phyloP scores from a whole-genome alignment of 768 basidiomycete species.

The Tulasnella sp. region DNA sequence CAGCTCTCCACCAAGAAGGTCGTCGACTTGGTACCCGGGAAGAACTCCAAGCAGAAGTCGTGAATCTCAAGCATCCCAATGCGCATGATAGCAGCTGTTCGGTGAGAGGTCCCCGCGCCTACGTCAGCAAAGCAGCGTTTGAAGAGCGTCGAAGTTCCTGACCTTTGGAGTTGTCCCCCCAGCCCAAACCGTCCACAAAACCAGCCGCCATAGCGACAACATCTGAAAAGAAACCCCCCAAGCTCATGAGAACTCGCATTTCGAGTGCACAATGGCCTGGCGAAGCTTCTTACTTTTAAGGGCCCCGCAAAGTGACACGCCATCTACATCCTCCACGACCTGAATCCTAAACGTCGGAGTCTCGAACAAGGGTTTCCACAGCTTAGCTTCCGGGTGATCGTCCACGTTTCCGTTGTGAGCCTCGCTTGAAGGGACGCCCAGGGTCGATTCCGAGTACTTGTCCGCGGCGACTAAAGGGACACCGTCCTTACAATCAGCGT shows the following conservation, averaged over 20 bases:
- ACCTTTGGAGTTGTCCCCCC: conserved; percentile 33
- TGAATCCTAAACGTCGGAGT: conserved; percentile 30
- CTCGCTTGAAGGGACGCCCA: conserved; percentile 23
- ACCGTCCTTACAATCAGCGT: background rate
- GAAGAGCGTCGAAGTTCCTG: background rate
- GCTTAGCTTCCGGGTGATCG: conserved; percentile 15
- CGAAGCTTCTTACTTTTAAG: conserved; percentile 27
- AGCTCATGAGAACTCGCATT: background rate
- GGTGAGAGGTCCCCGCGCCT: background rate
- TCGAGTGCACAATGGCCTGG: background rate
- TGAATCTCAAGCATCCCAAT: conserved; percentile 37
- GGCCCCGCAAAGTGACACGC: conserved; percentile 34
- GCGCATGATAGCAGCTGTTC: conserved; percentile 34
- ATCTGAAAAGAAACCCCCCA: conserved; percentile 14
- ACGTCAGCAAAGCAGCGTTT: background rate
- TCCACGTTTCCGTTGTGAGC: background rate
- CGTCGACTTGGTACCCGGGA: conserved; percentile 28
- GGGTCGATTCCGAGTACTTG: conserved; percentile 35
- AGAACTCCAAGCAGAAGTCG: conserved; percentile 34
- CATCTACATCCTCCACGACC: conserved; percentile 33
- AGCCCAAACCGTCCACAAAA: conserved; percentile 32
- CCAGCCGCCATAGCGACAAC: conserved; percentile 37
- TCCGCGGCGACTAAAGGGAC: conserved; percentile 26
- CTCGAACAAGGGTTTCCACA: conserved; percentile 33
- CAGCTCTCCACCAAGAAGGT: conserved; percentile 34